Evolutionary conservation across 2,329 filamentous ascomycete species (phyloP), one percentile per base, ranked within the genome.

Genomic region (Didymella glomerata): DNA sequence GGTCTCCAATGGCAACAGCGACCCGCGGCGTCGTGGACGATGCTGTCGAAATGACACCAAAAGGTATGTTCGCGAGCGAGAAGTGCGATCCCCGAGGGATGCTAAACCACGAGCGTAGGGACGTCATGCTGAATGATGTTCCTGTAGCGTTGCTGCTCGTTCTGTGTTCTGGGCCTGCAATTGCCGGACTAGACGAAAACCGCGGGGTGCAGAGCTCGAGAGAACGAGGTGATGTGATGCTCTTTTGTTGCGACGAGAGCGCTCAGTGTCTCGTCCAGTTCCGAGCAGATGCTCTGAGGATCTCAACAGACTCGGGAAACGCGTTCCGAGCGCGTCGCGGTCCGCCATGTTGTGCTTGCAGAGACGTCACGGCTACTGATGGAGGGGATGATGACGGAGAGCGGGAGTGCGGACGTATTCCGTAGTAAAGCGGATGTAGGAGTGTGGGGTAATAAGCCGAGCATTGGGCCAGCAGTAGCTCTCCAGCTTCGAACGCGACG

Each of bases 1-100:
- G 80, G 30, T 88, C 84, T 48, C 91, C 91, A 67, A 95, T 90
- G 10, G 90, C 90, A 60, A 91, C 79, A 14, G 90, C 91, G 10
- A 87, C 84, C 27, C 88, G 87, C 1, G 83, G 89, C 25, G 81
- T 81, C 11, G 81, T 68, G 58, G 85, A 82, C 6, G 81, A 76
- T 2, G 82, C 64, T 0, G 89, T 89, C 28, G 87, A 89, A 72
- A 95, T 91, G 79, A 95, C 88, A 69, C 91, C 91, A 71, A 94
- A 94, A 1, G 91, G 91, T 53, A 95, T 89, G 73, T 95, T 95
- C 70, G 88, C 86, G 50, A 94, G 80, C 9, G 90, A 91, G 78
- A 93, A 93, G 69, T 88, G 86, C 56, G 85, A 88, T 56, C 81
- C 79, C 51, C 81, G 79, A 46, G 86, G 84, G 59, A 89, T 86